Evolutionary conservation across 202 grass and related monocot species (phyloP), one percentile per base, ranked within the genome.

Genomic region (Bolboschoenoplectus hybrid): DNA sequence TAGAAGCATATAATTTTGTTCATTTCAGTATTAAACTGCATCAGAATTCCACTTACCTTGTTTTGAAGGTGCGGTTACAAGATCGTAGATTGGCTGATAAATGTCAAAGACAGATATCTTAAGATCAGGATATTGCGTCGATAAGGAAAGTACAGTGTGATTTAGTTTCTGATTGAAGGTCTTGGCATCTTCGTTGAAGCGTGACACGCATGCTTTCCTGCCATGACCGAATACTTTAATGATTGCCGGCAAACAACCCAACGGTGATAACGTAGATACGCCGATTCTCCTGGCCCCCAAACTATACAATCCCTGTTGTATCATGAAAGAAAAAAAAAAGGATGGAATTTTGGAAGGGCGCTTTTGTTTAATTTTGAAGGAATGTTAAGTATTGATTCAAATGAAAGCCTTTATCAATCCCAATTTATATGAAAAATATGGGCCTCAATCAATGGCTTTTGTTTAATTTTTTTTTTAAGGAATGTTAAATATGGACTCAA

Each of bases 81-180:
- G 89, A 10, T 87, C 60, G 32, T 81, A 46, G 43, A 97, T 63
- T 0, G 95, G 91, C 46, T 83, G 64, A 90, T 95, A 97, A 81
- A 97, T 67, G 53, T 97, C 92, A 34, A 97, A 92, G 83, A 97
- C 43, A 20, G 83, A 88, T 6, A 95, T 71, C 87, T 82, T 93
- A 38, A 95, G 91, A 26, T 76, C 36, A 2, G 80, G 60, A 74
- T 88, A 85, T 38, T 84, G 83, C 77, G 19, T 60, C 9, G 85
- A 73, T 34, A 97, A 81, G 46, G 81, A 79, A 4, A 44, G 40
- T 16, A 89, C 67, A 14, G 93, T 84, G 64, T 84, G 78, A 62
- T 93, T 93, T 6, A 97, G 75, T 88, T 97, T 95, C 55, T 2
- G 8, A 85, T 97, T 97, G 88, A 93, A 95, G 51, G 79, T 89